phyloP scores from a whole-genome alignment of 2,329 filamentous ascomycete species.

The Endothia cerciana region DNA sequence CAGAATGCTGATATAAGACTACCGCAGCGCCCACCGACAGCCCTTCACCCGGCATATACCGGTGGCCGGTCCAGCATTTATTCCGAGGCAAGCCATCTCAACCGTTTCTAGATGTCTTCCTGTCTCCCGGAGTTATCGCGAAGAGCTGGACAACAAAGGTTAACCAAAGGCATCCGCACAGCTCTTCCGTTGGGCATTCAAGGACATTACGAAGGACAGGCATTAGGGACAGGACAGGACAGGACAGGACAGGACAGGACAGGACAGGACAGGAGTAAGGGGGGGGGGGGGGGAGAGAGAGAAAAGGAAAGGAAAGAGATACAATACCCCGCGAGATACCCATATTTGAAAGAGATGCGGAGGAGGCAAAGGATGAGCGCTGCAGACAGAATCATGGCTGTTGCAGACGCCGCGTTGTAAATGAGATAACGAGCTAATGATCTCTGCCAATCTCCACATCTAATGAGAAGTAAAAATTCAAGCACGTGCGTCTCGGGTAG shows the following conservation, averaged over 20 bases:
- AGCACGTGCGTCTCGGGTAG: neutral
- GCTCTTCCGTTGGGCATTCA: constrained; percentile 16
- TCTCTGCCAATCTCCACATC: constrained; percentile 4
- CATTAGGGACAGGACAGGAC: neutral
- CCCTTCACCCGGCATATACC: constrained; percentile 58
- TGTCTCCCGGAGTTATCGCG: neutral
- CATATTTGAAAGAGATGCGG: neutral
- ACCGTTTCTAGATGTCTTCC: constrained; percentile 46
- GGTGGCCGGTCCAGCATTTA: constrained; percentile 43
- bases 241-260: neutral
- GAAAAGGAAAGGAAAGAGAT: neutral
- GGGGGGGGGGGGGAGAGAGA: neutral
- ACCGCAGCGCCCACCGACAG: constrained; percentile 56
- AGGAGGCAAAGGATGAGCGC: neutral
- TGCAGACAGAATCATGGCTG: neutral
- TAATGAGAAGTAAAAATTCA: constrained; percentile 10
- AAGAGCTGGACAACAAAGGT: constrained; percentile 10
- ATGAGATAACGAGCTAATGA: constrained; percentile 13
- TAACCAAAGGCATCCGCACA: constrained; percentile 6
- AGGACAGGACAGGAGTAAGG: too few relatives aligned
- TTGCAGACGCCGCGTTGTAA: neutral
- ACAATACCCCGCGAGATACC: constrained; percentile 8
- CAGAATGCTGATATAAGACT: constrained; percentile 13
- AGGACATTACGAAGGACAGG: constrained; percentile 8
- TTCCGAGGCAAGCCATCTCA: constrained; percentile 54